Conservation (phyloP, 768 basidiomycete species). For the Pleurotus citrinopileatus region DNA sequence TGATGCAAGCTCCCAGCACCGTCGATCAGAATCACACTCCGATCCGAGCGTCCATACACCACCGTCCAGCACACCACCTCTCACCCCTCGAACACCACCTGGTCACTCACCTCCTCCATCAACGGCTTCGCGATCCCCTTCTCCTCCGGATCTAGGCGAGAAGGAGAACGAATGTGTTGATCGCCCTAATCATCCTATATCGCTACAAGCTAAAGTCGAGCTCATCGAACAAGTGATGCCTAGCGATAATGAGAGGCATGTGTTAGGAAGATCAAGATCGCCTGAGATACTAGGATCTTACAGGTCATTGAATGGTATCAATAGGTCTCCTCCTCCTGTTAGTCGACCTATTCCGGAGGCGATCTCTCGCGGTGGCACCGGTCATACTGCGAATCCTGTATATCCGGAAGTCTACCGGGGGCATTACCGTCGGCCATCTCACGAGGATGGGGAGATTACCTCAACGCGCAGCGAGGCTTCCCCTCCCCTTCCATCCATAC, state of each 20-base stretch:
- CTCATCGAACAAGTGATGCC: constrained; percentile 17
- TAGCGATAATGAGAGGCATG: not conserved
- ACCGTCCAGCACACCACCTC: constrained; percentile 1
- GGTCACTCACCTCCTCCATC: constrained; percentile 1
- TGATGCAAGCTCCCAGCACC: not conserved
- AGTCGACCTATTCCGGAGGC: not conserved
- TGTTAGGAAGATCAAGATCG: not conserved
- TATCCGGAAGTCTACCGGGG: constrained; percentile 9
- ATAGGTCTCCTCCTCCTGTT: not conserved
- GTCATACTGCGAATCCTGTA: not conserved
- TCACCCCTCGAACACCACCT: not conserved
- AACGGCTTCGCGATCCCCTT: not conserved
- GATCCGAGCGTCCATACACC: not conserved
- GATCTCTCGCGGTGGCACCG: not conserved
- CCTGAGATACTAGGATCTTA: not conserved
- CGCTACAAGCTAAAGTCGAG: constrained; percentile 18
- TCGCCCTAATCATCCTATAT: constrained; percentile 3
- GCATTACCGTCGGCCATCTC: constrained; percentile 30
- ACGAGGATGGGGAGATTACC: constrained; percentile 54
- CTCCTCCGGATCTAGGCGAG: not conserved
- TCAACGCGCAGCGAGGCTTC: constrained; percentile 21
- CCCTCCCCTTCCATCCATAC: constrained; percentile 10
- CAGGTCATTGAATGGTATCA: not conserved
- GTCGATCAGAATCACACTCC: constrained; percentile 3
- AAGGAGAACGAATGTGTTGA: constrained; percentile 1